phyloP scores from a whole-genome alignment of 768 basidiomycete genomes.

The Suillus decipiens region DNA sequence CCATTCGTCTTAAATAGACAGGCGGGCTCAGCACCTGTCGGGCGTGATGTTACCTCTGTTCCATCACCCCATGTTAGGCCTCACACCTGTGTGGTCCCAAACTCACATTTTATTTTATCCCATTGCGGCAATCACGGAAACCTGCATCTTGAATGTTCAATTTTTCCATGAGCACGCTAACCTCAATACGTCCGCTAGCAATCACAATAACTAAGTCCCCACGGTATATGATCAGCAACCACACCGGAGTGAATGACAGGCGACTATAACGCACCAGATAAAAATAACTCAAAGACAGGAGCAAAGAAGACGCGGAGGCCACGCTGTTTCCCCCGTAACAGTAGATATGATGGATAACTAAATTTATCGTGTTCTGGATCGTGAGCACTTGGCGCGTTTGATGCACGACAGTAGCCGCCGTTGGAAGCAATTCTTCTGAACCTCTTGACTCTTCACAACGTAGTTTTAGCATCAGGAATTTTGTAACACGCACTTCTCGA shows the following conservation, averaged over 20 bases:
- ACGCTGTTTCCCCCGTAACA: conserved; percentile 64
- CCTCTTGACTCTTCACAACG: background rate
- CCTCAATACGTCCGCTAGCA: background rate
- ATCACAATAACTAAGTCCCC: background rate
- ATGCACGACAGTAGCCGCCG: conserved; percentile 65
- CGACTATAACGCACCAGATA: conserved; percentile 40
- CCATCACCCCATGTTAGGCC: conserved; percentile 50
- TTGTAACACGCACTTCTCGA: background rate
- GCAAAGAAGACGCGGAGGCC: conserved; percentile 49
- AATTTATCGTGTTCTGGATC: conserved; percentile 54
- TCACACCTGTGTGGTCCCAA: conserved; percentile 40
- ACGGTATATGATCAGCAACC: background rate
- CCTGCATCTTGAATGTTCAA: background rate
- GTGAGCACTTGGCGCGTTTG: conserved; percentile 50
- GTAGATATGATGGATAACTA: conserved; percentile 48
- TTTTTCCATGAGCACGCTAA: background rate
- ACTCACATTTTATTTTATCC: background rate
- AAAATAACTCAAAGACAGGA: conserved; percentile 46
- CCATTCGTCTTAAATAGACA: conserved; percentile 57
- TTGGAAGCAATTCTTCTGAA: conserved; percentile 23
- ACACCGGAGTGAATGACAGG: background rate
- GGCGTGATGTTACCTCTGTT: conserved; percentile 46
- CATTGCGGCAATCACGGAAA: background rate
- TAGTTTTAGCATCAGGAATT: conserved; percentile 27
- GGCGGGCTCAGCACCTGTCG: conserved; percentile 48